Evolutionary conservation across 2,329 filamentous ascomycete species (phyloP).

Genomic region (Mollisiaceae sp.): DNA sequence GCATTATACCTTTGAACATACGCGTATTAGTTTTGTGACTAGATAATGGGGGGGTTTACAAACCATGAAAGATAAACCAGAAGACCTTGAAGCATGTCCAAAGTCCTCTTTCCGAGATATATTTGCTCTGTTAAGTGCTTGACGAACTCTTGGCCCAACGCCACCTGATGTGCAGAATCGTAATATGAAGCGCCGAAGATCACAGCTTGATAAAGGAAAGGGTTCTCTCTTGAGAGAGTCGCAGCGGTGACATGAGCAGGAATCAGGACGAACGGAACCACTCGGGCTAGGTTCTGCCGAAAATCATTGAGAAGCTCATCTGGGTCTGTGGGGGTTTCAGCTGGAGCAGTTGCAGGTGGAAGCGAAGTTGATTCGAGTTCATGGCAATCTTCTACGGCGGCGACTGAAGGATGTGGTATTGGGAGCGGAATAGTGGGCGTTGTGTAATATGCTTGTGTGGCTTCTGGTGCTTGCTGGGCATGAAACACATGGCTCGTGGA

Average conservation of each 20-base stretch:
- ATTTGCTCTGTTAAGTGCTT: conserved; percentile 17
- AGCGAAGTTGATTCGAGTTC: neutral
- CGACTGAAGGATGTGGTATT: neutral
- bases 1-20: conserved; percentile 39
- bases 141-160: conserved; percentile 12
- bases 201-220: conserved; percentile 24
- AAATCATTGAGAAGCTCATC: conserved; percentile 21
- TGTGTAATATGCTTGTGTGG: too few species aligned
- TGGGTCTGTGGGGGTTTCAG: conserved; percentile 8
- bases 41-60: neutral
- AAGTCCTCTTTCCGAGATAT: conserved; percentile 10
- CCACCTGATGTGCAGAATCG: conserved; percentile 16
- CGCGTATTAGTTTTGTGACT: conserved; percentile 1
- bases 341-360: neutral
- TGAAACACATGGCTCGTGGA: too few species aligned
- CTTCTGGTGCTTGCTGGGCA: too few species aligned
- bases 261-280: conserved; percentile 22
- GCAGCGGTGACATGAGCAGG: conserved; percentile 8
- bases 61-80: conserved; percentile 24
- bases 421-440: neutral
- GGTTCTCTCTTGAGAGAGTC: conserved; percentile 15
- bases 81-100: conserved; percentile 27
- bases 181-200: conserved; percentile 17
- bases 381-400: neutral
- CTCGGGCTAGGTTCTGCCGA: conserved; percentile 9